Percentiles rank a stretch among this genome's conserved stretches.
Conservation (phyloP, 805 yeast species). For the Schizosaccharomyces cryophilus region DNA sequence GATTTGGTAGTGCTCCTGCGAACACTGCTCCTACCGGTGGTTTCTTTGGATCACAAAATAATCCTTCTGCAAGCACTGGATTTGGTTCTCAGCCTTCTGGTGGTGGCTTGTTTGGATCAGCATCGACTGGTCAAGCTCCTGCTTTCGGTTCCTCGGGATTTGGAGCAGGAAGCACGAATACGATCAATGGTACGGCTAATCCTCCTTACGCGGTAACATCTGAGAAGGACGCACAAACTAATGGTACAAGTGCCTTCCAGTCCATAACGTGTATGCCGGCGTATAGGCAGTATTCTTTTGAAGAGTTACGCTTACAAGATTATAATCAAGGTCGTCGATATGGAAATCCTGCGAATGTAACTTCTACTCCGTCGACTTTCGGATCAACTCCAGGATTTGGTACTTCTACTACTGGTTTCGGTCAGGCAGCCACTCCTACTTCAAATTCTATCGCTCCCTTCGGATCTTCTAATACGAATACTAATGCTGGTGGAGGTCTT, state of each 20-base stretch:
- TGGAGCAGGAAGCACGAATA: not conserved
- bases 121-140: slow-evolving; percentile 7
- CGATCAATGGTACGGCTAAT: slow-evolving; percentile 3
- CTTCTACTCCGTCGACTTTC: slow-evolving; percentile 11
- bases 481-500: slow-evolving; percentile 7
- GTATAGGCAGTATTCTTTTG: slow-evolving; percentile 55
- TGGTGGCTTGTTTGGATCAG: slow-evolving; percentile 8
- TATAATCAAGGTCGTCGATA: slow-evolving; percentile 41
- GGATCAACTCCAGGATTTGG: slow-evolving; percentile 5
- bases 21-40: slow-evolving; percentile 6
- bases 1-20: slow-evolving; percentile 6
- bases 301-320: slow-evolving; percentile 75
- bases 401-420: not conserved
- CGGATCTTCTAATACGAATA: slow-evolving; percentile 5
- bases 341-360: slow-evolving; percentile 8
- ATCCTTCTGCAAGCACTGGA: slow-evolving; percentile 8
- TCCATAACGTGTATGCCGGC: slow-evolving; percentile 76
- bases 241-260: slow-evolving; percentile 37
- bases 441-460: slow-evolving; percentile 7
- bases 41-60: slow-evolving; percentile 9
- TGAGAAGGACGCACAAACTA: slow-evolving; percentile 44
- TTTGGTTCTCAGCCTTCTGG: slow-evolving; percentile 10
- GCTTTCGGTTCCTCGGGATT: slow-evolving; percentile 7
- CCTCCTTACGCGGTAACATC: slow-evolving; percentile 16
- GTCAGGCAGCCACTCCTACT: slow-evolving; percentile 1